Base-by-base conservation (phyloP, 805 yeast genomes). In the Alloascoidea hylecoeti region DNA sequence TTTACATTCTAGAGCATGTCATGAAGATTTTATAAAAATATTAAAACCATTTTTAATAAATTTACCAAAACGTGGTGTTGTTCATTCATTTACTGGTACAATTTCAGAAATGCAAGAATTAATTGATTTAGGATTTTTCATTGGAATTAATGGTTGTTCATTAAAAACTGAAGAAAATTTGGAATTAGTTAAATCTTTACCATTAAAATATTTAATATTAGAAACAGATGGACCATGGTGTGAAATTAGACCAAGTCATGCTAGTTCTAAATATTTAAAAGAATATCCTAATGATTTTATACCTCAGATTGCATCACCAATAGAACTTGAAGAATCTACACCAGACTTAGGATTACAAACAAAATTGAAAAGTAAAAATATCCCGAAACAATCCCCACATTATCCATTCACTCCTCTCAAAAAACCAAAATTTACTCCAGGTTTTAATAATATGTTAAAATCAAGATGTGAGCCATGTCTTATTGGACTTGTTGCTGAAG, bases 221-320 rank as follows among this genome's bases (percentile, higher is more conserved):
- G 99, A 92, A 53, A 89, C 96, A 0, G 98, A 92, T 58, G 86
- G 96, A 2, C 98, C 99, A 1, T 92, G 98, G 98, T 92, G 99
- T 61, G 97, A 88, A 51, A 73, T 92, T 35, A 66, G 94, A 41
- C 81, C 73, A 46, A 68, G 92, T 5, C 95, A 85, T 53, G 84
- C 85, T 2, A 70, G 92, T 13, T 74, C 71, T 56, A 60, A 71
- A 44, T 67, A 62, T 43, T 52, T 86, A 18, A 57, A 74, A 0
- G 49, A 60, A 5, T 70, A 72, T 44, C 83, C 83, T 2, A 75
- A 72, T 49, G 58, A 54, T 13, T 70, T 61, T 40, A 77, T 74
- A 44, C 82, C 82, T 1, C 45, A 52, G 34, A 40, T 51, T 15
- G 30, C 30, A 23, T 9, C 30, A 9, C 30, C 30, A 23, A 9